Percentiles rank a stretch among this genome's conserved stretches.
Conservation (phyloP, 2,329 filamentous ascomycete species). For the Monosporascus sp. region DNA sequence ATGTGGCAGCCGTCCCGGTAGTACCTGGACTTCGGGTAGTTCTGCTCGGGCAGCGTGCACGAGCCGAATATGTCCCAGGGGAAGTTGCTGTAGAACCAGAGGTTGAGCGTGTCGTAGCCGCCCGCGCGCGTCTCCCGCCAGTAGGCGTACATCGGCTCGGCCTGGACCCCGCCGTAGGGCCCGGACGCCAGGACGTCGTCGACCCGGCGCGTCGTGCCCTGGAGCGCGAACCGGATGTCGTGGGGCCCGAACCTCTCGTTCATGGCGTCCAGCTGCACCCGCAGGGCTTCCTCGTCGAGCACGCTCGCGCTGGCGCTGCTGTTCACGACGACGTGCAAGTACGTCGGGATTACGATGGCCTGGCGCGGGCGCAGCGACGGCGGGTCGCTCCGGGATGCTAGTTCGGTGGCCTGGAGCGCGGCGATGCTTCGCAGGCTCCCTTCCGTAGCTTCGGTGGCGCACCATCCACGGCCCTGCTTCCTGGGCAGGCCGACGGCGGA, state of each 20-base stretch:
- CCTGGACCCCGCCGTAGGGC: not conserved
- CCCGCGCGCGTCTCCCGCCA: slow-evolving; percentile 1
- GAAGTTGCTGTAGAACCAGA: slow-evolving; percentile 10
- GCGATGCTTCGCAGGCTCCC: not conserved
- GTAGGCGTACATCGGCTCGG: not conserved
- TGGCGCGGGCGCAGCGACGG: not conserved
- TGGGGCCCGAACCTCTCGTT: not conserved
- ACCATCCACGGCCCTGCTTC: not conserved
- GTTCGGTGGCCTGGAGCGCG: not conserved
- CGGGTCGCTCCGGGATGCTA: not conserved
- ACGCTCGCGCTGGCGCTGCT: not conserved
- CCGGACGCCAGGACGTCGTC: slow-evolving; percentile 1
- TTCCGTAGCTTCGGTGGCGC: not conserved
- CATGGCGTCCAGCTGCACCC: slow-evolving; percentile 1
- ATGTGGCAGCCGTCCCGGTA: slow-evolving; percentile 9
- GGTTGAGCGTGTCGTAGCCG: slow-evolving; percentile 4
- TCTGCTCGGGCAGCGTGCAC: slow-evolving; percentile 6
- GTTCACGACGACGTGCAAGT: slow-evolving; percentile 1
- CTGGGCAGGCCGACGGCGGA: not conserved
- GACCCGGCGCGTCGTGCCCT: not conserved
- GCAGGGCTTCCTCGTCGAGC: not conserved
- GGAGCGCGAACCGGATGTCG: slow-evolving; percentile 1
- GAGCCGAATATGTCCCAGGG: slow-evolving; percentile 5
- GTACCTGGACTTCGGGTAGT: not conserved
- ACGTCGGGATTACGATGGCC: slow-evolving; percentile 1